Evolutionary conservation across 352 stramenopile species (phyloP).

Genomic region (Phytophthora pinifolia): DNA sequence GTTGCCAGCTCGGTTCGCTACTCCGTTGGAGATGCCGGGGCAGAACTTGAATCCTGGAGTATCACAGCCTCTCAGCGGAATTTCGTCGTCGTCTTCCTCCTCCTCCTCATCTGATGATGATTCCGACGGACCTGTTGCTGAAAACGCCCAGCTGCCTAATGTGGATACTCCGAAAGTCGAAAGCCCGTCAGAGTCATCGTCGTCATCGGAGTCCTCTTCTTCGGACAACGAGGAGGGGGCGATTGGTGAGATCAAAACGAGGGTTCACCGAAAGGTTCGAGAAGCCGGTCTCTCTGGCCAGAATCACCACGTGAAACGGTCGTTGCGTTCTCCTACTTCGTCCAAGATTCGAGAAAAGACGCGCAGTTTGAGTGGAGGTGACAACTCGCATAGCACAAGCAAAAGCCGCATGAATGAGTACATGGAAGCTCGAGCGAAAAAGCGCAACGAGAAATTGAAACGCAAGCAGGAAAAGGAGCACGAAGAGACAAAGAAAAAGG

Average conservation of each 20-base stretch:
- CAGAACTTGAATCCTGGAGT: background rate
- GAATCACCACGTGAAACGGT: constrained; percentile 22
- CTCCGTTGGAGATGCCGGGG: constrained; percentile 8
- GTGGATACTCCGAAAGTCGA: constrained; percentile 18
- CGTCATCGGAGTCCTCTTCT: constrained; percentile 26
- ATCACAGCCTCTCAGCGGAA: constrained; percentile 5
- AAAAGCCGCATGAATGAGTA: constrained; percentile 90
- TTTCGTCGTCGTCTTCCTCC: constrained; percentile 21
- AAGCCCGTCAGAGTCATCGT: constrained; percentile 31
- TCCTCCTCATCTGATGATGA: constrained; percentile 34
- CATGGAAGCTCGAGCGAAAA: constrained; percentile 81
- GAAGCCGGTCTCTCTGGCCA: constrained; percentile 26
- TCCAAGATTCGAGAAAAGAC: constrained; percentile 45
- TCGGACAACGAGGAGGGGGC: constrained; percentile 26
- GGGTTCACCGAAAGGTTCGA: constrained; percentile 25
- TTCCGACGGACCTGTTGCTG: constrained; percentile 25
- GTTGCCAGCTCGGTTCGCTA: constrained; percentile 22
- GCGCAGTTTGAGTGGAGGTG: constrained; percentile 35
- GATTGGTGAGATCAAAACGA: constrained; percentile 22
- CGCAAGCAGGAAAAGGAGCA: constrained; percentile 72
- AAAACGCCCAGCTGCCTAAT: constrained; percentile 19
- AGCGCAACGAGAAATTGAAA: constrained; percentile 77
- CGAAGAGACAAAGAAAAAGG: constrained; percentile 74
- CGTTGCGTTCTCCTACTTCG: constrained; percentile 36
- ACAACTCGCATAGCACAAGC: constrained; percentile 37